A percentile compares a stretch with the other conserved stretches of the same genome.
Conservation (phyloP, 2,329 filamentous ascomycete species). For the Botrytis porri region DNA sequence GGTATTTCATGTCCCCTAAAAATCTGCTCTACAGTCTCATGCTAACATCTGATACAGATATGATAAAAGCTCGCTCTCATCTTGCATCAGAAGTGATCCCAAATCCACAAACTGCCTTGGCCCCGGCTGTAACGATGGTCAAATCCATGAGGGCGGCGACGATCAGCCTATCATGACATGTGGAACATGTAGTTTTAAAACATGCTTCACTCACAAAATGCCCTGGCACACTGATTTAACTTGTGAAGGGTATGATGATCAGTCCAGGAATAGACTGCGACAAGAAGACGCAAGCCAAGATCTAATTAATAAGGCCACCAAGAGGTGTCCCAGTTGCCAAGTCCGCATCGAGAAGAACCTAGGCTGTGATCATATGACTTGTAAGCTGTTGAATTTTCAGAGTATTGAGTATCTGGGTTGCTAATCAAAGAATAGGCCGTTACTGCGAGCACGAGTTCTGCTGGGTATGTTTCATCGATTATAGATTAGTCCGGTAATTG, state of each 20-base stretch:
- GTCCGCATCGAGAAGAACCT: conserved; percentile 16
- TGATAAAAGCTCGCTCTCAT: background rate
- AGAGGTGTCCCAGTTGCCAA: conserved; percentile 23
- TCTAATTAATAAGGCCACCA: conserved; percentile 7
- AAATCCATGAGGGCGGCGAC: conserved; percentile 47
- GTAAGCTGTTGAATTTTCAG: conserved; percentile 6
- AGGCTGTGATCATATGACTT: conserved; percentile 30
- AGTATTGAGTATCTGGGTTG: too few relatives aligned
- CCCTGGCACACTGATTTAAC: conserved; percentile 44
- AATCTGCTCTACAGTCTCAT: background rate
- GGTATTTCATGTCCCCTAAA: background rate
- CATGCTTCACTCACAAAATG: conserved; percentile 45
- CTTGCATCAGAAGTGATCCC: conserved; percentile 28
- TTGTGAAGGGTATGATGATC: conserved; percentile 37
- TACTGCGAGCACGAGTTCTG: conserved; percentile 5
- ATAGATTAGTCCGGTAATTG: too few relatives aligned
- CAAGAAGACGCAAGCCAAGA: conserved; percentile 22
- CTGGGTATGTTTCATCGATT: background rate
- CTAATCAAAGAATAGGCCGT: background rate
- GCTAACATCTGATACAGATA: background rate
- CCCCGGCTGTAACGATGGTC: conserved; percentile 50
- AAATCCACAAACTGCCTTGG: conserved; percentile 53
- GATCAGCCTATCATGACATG: conserved; percentile 45
- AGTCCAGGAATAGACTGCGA: background rate
- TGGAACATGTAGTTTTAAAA: conserved; percentile 41